Conservation (phyloP, 1,139 yeast species). For the Blastobotrys raffinosifermentans region DNA sequence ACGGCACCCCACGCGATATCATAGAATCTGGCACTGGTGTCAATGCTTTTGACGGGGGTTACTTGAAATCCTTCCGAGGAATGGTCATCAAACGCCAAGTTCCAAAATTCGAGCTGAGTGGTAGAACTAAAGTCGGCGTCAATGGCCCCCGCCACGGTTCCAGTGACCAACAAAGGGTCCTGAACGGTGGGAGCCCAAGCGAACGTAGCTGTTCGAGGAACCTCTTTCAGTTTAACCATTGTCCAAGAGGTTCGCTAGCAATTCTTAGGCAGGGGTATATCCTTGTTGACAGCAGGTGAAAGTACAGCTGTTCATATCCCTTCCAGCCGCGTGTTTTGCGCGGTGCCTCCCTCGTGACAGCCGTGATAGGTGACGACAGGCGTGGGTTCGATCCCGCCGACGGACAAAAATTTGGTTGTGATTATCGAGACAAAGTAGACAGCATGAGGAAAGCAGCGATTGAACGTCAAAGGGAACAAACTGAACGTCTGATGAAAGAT, state of each 20-base stretch:
- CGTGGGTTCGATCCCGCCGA: too few relatives aligned
- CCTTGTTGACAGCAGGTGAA: too few relatives aligned
- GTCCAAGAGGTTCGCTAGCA: too few relatives aligned
- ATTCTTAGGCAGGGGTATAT: too few relatives aligned
- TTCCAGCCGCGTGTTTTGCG: too few relatives aligned
- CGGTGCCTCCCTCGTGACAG: too few relatives aligned
- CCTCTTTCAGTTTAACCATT: slow-evolving; percentile 83
- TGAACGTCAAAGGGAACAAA: slow-evolving; percentile 2
- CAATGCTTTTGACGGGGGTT: slow-evolving; percentile 53
- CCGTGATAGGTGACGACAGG: too few relatives aligned
- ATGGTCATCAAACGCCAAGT: slow-evolving; percentile 48
- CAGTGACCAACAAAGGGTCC: slow-evolving; percentile 75
- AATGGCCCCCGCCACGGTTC: slow-evolving; percentile 92
- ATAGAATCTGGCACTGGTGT: slow-evolving; percentile 54
- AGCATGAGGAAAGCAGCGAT: too few relatives aligned
- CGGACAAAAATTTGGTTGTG: too few relatives aligned
- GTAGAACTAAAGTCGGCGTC: slow-evolving; percentile 80
- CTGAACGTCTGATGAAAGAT: slow-evolving; percentile 4
- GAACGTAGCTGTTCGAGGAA: slow-evolving; percentile 81
- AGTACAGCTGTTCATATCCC: too few relatives aligned
- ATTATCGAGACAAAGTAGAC: too few relatives aligned
- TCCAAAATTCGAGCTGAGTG: slow-evolving; percentile 74
- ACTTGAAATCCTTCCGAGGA: slow-evolving; percentile 30
- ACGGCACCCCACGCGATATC: slow-evolving; percentile 84
- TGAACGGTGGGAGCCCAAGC: slow-evolving; percentile 81